Evolutionary conservation across 257 asterid genomes (phyloP), one percentile per base, ranked within the genome.

Genomic region (Osmanthus fragrans): DNA sequence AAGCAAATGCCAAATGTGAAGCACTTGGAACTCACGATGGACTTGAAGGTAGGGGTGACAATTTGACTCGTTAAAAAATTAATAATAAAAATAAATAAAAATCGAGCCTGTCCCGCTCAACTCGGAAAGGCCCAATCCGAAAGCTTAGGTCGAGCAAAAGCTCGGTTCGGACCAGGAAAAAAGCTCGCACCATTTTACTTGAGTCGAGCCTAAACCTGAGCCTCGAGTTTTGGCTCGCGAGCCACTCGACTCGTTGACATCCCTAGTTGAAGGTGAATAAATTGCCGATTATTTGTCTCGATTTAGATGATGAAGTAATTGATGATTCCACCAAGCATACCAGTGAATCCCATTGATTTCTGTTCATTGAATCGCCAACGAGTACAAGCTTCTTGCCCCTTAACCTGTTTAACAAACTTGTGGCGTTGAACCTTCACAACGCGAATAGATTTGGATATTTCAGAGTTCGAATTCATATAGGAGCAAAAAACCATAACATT

Each of bases 291-390:
- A 73, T 69, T 66, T 9, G 60, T 51, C 21, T 66, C 45, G 51
- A 60, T 64, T 64, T 71, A 23, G 84, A 29, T 0, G 92, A 64
- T 32, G 81, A 78, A 29, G 82, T 78, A 23, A 89, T 82, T 15
- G 92, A 77, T 0, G 92, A 79, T 69, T 89, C 92, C 6, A 89
- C 64, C 15, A 92, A 49, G 79, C 97, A 91, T 16, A 91, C 86
- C 90, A 92, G 64, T 2, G 97, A 92, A 5, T 65, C 76, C 92
- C 92, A 89, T 64, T 91, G 97, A 58, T 88, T 89, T 75, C 89
- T 82, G 70, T 91, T 89, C 87, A 92, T 69, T 0, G 97, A 92
- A 74, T 92, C 96, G 0, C 97, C 97, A 0, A 92, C 97, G 23
- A 86, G 91, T 1, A 92, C 82, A 2, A 90, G 75, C 82, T 83